Evolutionary conservation across 2,329 filamentous ascomycete genomes (phyloP).

Genomic region (Zarea fungicola): DNA sequence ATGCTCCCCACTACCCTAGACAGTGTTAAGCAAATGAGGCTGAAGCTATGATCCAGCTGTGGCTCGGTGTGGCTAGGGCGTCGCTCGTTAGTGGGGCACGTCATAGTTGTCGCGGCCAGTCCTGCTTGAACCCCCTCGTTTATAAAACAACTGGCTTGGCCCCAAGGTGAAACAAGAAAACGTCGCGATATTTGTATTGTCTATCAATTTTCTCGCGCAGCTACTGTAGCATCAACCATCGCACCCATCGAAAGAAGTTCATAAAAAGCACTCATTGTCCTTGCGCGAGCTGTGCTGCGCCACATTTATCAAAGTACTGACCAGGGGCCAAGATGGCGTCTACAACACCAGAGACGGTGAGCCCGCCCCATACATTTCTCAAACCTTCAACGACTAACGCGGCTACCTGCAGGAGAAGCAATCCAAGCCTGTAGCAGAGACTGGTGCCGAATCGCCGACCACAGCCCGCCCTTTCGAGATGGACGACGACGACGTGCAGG

Average conservation of each 20-base stretch:
- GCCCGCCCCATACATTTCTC: slow-evolving; percentile 8
- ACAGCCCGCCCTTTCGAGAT: slow-evolving; percentile 61
- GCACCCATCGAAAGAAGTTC: neutral
- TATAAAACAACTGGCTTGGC: slow-evolving; percentile 19
- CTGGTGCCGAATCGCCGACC: slow-evolving; percentile 58
- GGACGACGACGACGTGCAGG: slow-evolving; percentile 66
- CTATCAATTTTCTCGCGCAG: neutral
- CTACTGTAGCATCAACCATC: neutral
- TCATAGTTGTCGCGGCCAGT: slow-evolving; percentile 31
- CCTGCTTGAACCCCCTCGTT: slow-evolving; percentile 26
- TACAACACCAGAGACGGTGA: slow-evolving; percentile 13
- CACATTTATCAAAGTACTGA: slow-evolving; percentile 5
- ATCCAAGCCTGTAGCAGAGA: slow-evolving; percentile 22
- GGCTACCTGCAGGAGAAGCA: slow-evolving; percentile 36
- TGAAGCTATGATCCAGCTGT: slow-evolving; percentile 16
- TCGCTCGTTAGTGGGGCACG: slow-evolving; percentile 30
- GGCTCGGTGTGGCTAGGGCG: slow-evolving; percentile 22
- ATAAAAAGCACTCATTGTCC: neutral
- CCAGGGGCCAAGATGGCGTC: slow-evolving; percentile 15
- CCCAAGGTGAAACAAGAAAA: slow-evolving; percentile 17
- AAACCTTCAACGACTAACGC: slow-evolving; percentile 2
- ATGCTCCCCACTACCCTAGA: slow-evolving; percentile 5
- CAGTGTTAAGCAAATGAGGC: neutral
- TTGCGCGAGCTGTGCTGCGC: slow-evolving; percentile 2
- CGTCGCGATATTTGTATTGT: neutral